A percentile compares a stretch with the other conserved stretches of the same genome.
phyloP scores from a whole-genome alignment of 768 basidiomycete genomes.

The Thelephora ganbajun region DNA sequence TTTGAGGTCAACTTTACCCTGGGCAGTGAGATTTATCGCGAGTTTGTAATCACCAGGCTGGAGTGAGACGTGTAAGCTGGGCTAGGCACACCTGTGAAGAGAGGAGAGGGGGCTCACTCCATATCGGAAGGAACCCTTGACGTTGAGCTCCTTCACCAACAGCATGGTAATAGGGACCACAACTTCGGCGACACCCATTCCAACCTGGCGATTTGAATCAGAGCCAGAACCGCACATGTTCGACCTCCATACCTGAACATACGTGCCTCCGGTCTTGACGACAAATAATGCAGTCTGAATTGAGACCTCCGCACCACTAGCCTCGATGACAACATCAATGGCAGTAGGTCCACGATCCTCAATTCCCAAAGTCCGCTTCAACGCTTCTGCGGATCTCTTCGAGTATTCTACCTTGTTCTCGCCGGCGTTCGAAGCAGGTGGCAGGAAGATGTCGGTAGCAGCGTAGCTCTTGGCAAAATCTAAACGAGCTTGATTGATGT shows the following conservation, averaged over 20 bases:
- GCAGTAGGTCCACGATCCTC: slow-evolving; percentile 53
- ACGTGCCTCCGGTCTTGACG: slow-evolving; percentile 62
- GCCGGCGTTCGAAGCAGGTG: slow-evolving; percentile 41
- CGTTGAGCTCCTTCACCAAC: slow-evolving; percentile 62
- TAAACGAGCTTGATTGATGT: slow-evolving; percentile 62
- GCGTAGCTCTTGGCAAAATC: slow-evolving; percentile 79
- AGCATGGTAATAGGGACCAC: slow-evolving; percentile 58
- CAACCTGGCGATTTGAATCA: slow-evolving; percentile 44
- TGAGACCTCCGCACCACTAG: slow-evolving; percentile 85
- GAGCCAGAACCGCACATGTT: neutral
- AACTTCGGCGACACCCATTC: slow-evolving; percentile 73
- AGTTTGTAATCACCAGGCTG: slow-evolving; percentile 78
- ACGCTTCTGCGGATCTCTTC: slow-evolving; percentile 47
- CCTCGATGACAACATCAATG: slow-evolving; percentile 83
- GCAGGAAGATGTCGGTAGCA: slow-evolving; percentile 63
- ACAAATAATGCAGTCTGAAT: slow-evolving; percentile 77
- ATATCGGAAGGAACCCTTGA: slow-evolving; percentile 91
- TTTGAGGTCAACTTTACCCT: slow-evolving; percentile 75
- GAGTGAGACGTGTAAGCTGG: neutral
- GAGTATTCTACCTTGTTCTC: slow-evolving; percentile 65
- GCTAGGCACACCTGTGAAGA: too few relatives aligned
- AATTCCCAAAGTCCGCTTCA: slow-evolving; percentile 54
- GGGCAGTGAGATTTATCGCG: slow-evolving; percentile 71
- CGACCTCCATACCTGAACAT: slow-evolving; percentile 38
- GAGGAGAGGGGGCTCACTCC: slow-evolving; percentile 32